These are phyloP conservation scores for Geranium rotundifolium DNA, from an alignment of 345 rosid genomes.

Conservation along the genomic window DNA sequence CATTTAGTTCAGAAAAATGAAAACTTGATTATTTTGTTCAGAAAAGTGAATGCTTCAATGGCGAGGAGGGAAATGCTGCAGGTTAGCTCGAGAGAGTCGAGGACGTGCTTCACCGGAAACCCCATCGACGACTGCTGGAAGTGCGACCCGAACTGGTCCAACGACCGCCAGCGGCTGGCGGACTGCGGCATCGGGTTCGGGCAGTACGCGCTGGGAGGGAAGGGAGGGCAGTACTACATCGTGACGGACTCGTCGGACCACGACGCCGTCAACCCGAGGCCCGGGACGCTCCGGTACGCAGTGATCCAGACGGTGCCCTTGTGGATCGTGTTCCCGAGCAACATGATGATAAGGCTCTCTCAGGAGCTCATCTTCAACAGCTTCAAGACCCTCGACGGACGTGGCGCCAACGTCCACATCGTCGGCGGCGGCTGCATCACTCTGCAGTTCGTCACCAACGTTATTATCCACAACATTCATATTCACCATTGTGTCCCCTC, in stretches of 20 bases:
- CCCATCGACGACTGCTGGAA: constrained; percentile 99
- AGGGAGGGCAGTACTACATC: constrained; percentile 69
- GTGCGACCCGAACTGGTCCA: constrained; percentile 93
- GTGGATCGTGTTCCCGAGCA: constrained; percentile 89
- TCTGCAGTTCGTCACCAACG: constrained; percentile 71
- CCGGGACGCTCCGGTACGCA: constrained; percentile 87
- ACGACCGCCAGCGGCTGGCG: constrained; percentile 76
- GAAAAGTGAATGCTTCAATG: constrained; percentile 76
- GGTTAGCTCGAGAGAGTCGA: constrained; percentile 22
- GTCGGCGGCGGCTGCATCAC: constrained; percentile 95
- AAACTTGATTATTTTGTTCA: constrained; percentile 15
- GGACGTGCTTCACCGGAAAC: constrained; percentile 69
- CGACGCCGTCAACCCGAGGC: constrained; percentile 68
- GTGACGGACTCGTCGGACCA: constrained; percentile 86
- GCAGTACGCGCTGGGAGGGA: constrained; percentile 85
- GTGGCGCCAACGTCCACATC: constrained; percentile 91
- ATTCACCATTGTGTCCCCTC: constrained; percentile 76
- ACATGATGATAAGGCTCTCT: constrained; percentile 67
- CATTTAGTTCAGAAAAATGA: too few species aligned
- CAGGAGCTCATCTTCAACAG: constrained; percentile 91
- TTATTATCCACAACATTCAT: constrained; percentile 86
- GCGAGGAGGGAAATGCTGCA: constrained; percentile 55
- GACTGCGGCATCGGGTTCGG: constrained; percentile 96
- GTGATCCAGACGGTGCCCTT: constrained; percentile 82
- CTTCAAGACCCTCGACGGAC: constrained; percentile 88